Evolutionary conservation across 768 basidiomycete species (phyloP).

Genomic region (Pisolithus tinctorius): DNA sequence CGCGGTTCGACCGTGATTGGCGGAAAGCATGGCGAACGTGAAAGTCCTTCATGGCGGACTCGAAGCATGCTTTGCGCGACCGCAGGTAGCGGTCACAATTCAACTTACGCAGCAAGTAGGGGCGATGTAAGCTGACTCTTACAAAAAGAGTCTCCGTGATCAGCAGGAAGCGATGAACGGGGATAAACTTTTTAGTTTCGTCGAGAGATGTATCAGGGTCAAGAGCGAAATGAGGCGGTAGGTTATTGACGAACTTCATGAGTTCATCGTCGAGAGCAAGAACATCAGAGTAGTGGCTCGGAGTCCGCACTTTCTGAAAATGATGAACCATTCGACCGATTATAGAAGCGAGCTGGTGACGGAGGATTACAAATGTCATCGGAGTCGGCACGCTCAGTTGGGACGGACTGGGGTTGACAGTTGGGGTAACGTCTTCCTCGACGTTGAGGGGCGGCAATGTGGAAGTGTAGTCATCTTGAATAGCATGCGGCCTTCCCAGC

Average conservation of each 20-base stretch:
- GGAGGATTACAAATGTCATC: constrained; percentile 84
- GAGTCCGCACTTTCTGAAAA: constrained; percentile 79
- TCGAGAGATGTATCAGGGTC: constrained; percentile 77
- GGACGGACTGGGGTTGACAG: constrained; percentile 41
- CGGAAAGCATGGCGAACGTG: constrained; percentile 68
- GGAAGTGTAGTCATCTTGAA: constrained; percentile 85
- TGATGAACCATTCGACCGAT: constrained; percentile 91
- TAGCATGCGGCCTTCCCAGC: constrained; percentile 84
- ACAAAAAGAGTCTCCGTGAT: constrained; percentile 87
- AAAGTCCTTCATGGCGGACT: constrained; percentile 85
- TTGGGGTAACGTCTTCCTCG: constrained; percentile 48
- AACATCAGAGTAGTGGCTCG: constrained; percentile 80
- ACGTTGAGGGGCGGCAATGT: constrained; percentile 71
- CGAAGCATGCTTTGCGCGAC: constrained; percentile 83
- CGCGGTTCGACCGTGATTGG: constrained; percentile 49
- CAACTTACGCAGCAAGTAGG: constrained; percentile 73
- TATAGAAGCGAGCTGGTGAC: constrained; percentile 74
- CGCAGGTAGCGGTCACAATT: constrained; percentile 74
- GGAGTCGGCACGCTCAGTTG: constrained; percentile 67
- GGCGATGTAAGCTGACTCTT: constrained; percentile 77
- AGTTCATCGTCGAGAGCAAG: constrained; percentile 77
- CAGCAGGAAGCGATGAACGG: constrained; percentile 82
- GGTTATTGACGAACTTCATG: constrained; percentile 60
- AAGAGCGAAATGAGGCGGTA: constrained; percentile 76
- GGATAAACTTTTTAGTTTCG: constrained; percentile 54